Evolutionary conservation across 2,329 filamentous ascomycete species (phyloP), one percentile per base, ranked within the genome.

Genomic region (Aureobasidium sp.): DNA sequence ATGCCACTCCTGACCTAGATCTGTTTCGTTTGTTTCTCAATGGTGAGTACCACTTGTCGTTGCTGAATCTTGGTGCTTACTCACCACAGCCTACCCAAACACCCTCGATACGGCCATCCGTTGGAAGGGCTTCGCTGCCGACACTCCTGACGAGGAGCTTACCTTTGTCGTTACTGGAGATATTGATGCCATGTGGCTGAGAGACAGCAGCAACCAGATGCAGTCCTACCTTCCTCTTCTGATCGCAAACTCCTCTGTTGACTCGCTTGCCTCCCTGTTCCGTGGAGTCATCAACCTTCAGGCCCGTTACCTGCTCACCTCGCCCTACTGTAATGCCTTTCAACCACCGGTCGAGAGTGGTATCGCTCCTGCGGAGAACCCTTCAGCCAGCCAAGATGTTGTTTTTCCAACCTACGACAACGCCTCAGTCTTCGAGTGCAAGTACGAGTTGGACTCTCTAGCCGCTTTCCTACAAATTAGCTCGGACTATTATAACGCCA

Each of bases 281-380:
- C 81, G 87, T 15, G 87, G 87, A 0, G 81, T 87, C 2, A 87
- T 91, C 71, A 90, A 90, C 70, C 78, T 88, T 6, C 87, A 90
- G 70, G 79, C 86, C 26, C 79, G 87, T 48, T 90, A 89, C 71
- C 80, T 90, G 57, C 78, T 84, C 60, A 80, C 81, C 36, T 83
- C 82, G 17, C 79, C 80, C 6, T 81, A 80, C 67, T 82, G 79
- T 72, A 81, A 82, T 68, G 76, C 78, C 5, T 82, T 82, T 67
- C 80, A 82, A 65, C 77, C 80, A 26, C 80, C 80, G 0, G 70
- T 74, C 1, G 79, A 82, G 63, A 80, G 78, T 39, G 73, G 73
- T 2, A 71, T 82, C 13, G 61, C 67, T 3, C 71, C 74, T 5
- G 73, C 74, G 1, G 56, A 60, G 6, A 80, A 81, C 55, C 66